Base-by-base conservation (phyloP, 495 filamentous ascomycete genomes). In the Geoglossum glabrum region DNA sequence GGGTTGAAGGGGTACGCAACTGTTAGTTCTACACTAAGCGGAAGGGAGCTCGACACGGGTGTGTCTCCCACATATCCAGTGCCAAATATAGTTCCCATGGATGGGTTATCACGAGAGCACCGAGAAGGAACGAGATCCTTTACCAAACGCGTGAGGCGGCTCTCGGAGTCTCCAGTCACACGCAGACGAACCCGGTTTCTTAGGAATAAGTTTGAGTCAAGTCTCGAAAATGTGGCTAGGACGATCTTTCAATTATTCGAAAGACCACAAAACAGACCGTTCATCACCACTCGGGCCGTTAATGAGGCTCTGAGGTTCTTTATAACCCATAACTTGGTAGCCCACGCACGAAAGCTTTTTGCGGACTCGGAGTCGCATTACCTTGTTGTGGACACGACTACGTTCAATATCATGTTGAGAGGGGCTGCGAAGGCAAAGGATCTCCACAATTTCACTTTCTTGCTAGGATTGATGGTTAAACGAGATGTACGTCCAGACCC, bases 401-500 rank as follows among this genome's bases (percentile, higher is more conserved):
- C 59, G 17, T 60, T 60, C 54, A 60, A 60, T 25, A 46, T 60
- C 52, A 23, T 60, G 30, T 9, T 60, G 36, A 57, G 27, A 7
- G 34, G 19, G 21, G 38, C 54, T 0, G 59, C 59, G 23, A n/a
- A 27, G 15, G 30, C 56, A n/a, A 25, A 17, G 19, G 31, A 57
- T 31, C 38, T 56, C 30, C 30, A 57, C 52, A 46, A 26, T 25
- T 60, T 60, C 36, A 40, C 38, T 19, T 46, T 59, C 40, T 0
- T 60, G 19, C 57, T 60, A 23, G 30, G 52, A 27, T 15, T 59
- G 4, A 60, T 60, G 59, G 38, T 60, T 21, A 19, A 21, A 23
- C 59, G 54, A 55, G 40, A 54, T 19, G 2, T 55, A 8, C 28
- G 27, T 21, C 59, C 59, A 15, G 43, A 60, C 40, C 25, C 36